phyloP scores from a whole-genome alignment of 208 protist species.

The Wallacemonas sp. region DNA sequence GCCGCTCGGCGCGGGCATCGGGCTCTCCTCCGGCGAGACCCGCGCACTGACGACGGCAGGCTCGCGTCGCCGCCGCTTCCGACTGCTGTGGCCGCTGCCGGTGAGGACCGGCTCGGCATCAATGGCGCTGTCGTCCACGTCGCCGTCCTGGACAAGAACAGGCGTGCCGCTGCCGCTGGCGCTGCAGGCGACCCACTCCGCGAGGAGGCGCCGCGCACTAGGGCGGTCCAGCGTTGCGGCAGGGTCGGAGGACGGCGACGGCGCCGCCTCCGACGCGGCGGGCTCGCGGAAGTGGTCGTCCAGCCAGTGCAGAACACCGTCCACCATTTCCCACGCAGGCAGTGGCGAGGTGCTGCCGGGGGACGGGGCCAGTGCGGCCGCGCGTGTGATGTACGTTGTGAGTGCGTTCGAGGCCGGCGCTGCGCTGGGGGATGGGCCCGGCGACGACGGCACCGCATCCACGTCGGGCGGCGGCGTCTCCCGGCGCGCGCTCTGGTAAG shows the following conservation, averaged over 20 bases:
- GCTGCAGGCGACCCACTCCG: constrained; percentile 17
- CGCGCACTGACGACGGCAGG: background rate
- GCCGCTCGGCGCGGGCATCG: background rate
- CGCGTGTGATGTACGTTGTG: background rate
- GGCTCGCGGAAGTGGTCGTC: constrained; percentile 10
- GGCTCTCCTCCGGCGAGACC: constrained; percentile 5
- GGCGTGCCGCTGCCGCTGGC: constrained; percentile 3
- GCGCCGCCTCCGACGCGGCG: background rate
- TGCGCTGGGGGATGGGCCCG: background rate
- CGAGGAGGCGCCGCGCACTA: constrained; percentile 20
- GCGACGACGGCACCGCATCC: background rate
- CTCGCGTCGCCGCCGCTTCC: background rate
- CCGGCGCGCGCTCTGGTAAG: constrained; percentile 7
- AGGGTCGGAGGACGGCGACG: background rate
- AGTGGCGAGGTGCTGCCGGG: no score
- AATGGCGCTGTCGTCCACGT: background rate
- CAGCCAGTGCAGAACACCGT: constrained; percentile 27
- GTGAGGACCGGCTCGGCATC: background rate
- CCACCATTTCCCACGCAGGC: constrained; percentile 11
- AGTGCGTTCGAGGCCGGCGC: background rate
- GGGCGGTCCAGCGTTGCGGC: background rate
- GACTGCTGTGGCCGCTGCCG: background rate
- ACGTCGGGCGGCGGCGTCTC: constrained; percentile 8
- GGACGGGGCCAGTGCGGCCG: background rate
- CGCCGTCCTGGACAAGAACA: background rate